Conservation (phyloP, 352 stramenopile genomes). For the Pythium rhizo-oryzae region DNA sequence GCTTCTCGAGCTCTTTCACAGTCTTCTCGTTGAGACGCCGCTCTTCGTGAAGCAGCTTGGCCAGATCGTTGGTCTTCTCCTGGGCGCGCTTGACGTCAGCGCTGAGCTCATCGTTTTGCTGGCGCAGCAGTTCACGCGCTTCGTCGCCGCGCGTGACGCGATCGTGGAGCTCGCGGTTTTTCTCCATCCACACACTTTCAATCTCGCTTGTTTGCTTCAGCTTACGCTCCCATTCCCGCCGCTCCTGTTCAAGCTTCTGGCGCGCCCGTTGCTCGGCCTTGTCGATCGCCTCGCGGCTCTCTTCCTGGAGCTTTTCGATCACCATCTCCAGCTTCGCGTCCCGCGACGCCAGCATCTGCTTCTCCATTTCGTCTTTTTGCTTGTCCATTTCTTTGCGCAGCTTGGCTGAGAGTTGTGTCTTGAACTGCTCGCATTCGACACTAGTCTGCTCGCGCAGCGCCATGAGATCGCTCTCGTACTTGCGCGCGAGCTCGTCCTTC, state of each 20-base stretch:
- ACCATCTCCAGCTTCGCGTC: slow-evolving; percentile 82
- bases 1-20: slow-evolving; percentile 49
- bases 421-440: slow-evolving; percentile 71
- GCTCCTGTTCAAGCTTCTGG: slow-evolving; percentile 61
- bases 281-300: slow-evolving; percentile 60
- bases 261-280: slow-evolving; percentile 48
- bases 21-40: slow-evolving; percentile 48
- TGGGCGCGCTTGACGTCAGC: slow-evolving; percentile 42
- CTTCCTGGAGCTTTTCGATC: slow-evolving; percentile 79
- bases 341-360: slow-evolving; percentile 71
- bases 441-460: slow-evolving; percentile 55
- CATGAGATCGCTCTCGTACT: slow-evolving; percentile 63
- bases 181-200: slow-evolving; percentile 86
- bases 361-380: slow-evolving; percentile 64
- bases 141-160: slow-evolving; percentile 59
- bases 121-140: slow-evolving; percentile 44
- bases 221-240: slow-evolving; percentile 69
- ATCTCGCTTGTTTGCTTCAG: slow-evolving; percentile 78
- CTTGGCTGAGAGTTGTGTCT: slow-evolving; percentile 49
- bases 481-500: slow-evolving; percentile 64
- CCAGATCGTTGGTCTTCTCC: slow-evolving; percentile 59
- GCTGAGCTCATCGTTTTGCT: slow-evolving; percentile 50
- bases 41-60: slow-evolving; percentile 63
- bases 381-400: slow-evolving; percentile 58
- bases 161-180: slow-evolving; percentile 78